Percentiles rank a stretch among this genome's conserved stretches.
These are phyloP conservation scores for Rhizopus microsporus DNA, from an alignment of 371 early-diverging fungal species.

Conservation along the genomic window DNA sequence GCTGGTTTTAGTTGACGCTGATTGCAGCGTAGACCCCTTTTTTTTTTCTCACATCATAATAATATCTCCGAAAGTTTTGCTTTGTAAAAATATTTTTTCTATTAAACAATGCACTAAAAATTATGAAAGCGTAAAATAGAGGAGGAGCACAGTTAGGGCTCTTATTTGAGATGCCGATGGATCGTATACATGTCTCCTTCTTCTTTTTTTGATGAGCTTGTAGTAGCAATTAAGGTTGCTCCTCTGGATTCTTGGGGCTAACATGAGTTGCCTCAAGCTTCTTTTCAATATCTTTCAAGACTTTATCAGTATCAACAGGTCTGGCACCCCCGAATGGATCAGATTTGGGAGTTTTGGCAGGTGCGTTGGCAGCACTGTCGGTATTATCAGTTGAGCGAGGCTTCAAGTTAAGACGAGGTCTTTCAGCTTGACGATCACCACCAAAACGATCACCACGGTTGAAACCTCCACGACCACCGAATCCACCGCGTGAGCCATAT, in stretches of 20 bases:
- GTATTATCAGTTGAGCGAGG: constrained; percentile 61
- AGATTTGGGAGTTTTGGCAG: constrained; percentile 43
- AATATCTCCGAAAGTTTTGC: background rate
- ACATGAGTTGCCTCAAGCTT: constrained; percentile 24
- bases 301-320: constrained; percentile 75
- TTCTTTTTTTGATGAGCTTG: too few relatives aligned
- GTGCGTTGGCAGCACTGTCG: constrained; percentile 13
- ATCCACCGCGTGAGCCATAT: constrained; percentile 49
- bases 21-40: too few relatives aligned
- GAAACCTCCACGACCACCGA: constrained; percentile 37
- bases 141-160: background rate
- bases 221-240: too few relatives aligned
- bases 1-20: too few relatives aligned
- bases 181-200: too few relatives aligned
- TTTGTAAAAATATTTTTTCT: too few relatives aligned
- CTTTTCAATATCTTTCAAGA: constrained; percentile 73
- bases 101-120: background rate
- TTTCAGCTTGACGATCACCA: constrained; percentile 37
- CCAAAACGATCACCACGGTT: constrained; percentile 7
- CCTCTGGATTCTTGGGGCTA: background rate
- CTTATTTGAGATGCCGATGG: too few relatives aligned
- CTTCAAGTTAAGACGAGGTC: constrained; percentile 67
- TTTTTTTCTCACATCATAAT: background rate
- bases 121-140: background rate
- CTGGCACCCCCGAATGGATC: constrained; percentile 87